Conservation (phyloP, 2,329 filamentous ascomycete genomes). For the Rachicladosporium sp. region DNA sequence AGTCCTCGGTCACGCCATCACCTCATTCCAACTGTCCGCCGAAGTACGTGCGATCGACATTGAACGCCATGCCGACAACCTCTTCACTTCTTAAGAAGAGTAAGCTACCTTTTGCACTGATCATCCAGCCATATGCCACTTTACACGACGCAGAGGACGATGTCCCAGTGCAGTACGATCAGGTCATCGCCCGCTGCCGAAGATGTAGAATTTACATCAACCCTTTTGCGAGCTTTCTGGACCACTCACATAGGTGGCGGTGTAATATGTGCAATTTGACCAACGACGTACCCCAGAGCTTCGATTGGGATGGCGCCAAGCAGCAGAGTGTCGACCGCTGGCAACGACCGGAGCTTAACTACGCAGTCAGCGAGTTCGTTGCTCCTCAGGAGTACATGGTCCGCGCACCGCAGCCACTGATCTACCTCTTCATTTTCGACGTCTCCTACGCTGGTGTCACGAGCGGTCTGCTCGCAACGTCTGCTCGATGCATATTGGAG, state of each 20-base stretch:
- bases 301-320: slow-evolving; percentile 90
- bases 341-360: slow-evolving; percentile 85
- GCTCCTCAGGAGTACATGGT: slow-evolving; percentile 99
- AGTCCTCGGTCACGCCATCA: slow-evolving; percentile 80
- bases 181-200: slow-evolving; percentile 92
- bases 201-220: slow-evolving; percentile 97
- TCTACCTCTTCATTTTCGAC: slow-evolving; percentile 91
- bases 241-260: slow-evolving; percentile 94
- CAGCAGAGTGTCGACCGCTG: slow-evolving; percentile 88
- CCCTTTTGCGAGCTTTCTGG: slow-evolving; percentile 89
- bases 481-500: slow-evolving; percentile 84
- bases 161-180: slow-evolving; percentile 85
- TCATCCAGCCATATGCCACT: slow-evolving; percentile 90
- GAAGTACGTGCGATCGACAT: slow-evolving; percentile 87
- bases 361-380: slow-evolving; percentile 94
- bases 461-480: slow-evolving; percentile 81
- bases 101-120: slow-evolving; percentile 83
- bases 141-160: slow-evolving; percentile 87
- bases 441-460: slow-evolving; percentile 85
- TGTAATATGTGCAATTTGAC: slow-evolving; percentile 99
- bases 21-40: slow-evolving; percentile 81
- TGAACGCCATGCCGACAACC: slow-evolving; percentile 88
- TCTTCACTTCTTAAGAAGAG: slow-evolving; percentile 93
- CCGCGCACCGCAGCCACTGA: slow-evolving; percentile 83
- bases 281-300: slow-evolving; percentile 97